A percentile compares a stretch with the other conserved stretches of the same genome.
Conservation (phyloP, 495 filamentous ascomycete genomes). For the Venustampulla echinocandica region DNA sequence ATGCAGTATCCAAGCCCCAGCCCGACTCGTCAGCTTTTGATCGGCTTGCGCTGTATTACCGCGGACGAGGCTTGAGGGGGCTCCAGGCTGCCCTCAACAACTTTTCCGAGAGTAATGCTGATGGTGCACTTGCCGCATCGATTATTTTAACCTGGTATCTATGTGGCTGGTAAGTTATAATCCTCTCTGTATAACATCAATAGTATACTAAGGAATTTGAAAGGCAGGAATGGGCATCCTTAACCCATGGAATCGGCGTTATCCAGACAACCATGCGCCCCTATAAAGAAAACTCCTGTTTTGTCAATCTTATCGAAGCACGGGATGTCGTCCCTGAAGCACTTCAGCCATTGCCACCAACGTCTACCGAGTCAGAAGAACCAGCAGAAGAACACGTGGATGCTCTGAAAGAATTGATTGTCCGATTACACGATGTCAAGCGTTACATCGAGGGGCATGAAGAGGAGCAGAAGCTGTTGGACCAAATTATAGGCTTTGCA, state of each 20-base stretch:
- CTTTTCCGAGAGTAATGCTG: constrained; percentile 1
- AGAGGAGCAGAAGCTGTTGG: background rate
- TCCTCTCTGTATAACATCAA: background rate
- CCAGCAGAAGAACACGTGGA: background rate
- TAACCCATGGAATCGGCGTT: background rate
- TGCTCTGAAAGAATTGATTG: background rate
- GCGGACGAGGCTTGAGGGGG: background rate
- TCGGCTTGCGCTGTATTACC: background rate
- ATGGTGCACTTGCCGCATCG: constrained; percentile 1
- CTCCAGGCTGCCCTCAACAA: background rate
- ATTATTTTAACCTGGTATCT: constrained; percentile 2
- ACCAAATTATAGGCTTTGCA: background rate
- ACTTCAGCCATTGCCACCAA: background rate
- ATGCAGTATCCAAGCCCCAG: background rate
- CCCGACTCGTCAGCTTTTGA: background rate
- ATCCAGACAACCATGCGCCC: background rate
- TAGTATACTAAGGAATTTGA: background rate
- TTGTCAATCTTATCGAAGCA: constrained; percentile 1
- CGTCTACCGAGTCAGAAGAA: background rate
- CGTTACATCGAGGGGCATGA: background rate
- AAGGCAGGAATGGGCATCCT: constrained; percentile 2
- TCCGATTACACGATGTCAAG: background rate
- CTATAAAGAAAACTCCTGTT: background rate
- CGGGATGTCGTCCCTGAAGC: background rate
- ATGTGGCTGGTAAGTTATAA: background rate